phyloP scores from a whole-genome alignment of 2,329 filamentous ascomycete species.

The Chaetomiaceae sp. region DNA sequence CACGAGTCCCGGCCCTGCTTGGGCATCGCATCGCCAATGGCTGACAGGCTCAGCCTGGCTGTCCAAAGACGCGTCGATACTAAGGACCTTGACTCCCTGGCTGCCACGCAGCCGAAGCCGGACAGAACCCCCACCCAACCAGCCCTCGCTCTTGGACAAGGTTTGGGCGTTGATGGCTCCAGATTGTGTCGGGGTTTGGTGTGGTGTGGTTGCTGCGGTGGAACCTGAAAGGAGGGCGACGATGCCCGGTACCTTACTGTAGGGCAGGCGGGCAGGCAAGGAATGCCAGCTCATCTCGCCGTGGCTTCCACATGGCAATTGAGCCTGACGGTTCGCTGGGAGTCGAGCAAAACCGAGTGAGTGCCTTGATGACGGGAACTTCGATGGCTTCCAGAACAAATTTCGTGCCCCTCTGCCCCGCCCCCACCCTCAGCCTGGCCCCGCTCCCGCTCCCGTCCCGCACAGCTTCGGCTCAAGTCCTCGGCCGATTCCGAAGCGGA shows the following conservation, averaged over 20 bases:
- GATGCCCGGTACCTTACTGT: not conserved
- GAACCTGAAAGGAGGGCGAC: not conserved
- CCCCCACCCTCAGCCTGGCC: not conserved
- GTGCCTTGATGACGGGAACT: not conserved
- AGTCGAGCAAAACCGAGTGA: too few relatives aligned
- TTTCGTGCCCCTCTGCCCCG: not conserved
- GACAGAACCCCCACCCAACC: too few relatives aligned
- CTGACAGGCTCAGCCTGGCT: too few relatives aligned
- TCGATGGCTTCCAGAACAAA: not conserved
- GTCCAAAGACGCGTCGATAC: too few relatives aligned
- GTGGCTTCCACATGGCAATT: slow-evolving; percentile 14
- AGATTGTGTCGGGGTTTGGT: too few relatives aligned
- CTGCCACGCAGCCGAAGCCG: too few relatives aligned
- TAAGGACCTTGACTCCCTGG: too few relatives aligned
- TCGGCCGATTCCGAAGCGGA: not conserved
- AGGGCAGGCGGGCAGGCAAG: not conserved
- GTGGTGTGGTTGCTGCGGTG: not conserved
- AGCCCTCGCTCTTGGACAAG: not conserved
- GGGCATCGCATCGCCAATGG: too few relatives aligned
- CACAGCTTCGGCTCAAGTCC: too few relatives aligned
- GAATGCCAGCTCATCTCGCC: slow-evolving; percentile 11
- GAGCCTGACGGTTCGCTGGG: not conserved
- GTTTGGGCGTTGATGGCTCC: not conserved
- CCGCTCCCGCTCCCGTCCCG: too few relatives aligned
- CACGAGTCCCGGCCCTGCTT: too few relatives aligned